Evolutionary conservation across 176 grass and related monocot genomes (phyloP).

Genomic region (Carex scoparia): DNA sequence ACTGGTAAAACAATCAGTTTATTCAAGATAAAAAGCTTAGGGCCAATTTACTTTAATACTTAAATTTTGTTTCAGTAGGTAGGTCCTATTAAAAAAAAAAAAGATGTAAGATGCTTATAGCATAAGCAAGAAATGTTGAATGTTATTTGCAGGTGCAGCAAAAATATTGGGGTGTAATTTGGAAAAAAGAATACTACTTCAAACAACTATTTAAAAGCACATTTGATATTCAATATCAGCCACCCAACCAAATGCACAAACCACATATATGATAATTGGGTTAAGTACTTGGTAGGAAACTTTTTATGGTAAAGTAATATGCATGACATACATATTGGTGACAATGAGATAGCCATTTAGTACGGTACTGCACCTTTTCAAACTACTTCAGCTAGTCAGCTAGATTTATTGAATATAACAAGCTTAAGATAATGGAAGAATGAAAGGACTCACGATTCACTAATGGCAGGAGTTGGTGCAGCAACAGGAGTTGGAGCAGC

Average conservation of each 20-base stretch:
- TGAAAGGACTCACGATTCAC: conserved; percentile 45
- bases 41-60: neutral
- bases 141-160: neutral
- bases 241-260: neutral
- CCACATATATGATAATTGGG: neutral
- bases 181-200: neutral
- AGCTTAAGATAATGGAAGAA: neutral
- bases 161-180: neutral
- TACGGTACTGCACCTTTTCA: neutral
- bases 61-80: neutral
- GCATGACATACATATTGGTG: neutral
- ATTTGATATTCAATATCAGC: neutral
- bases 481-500: conserved; percentile 8
- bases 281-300: neutral
- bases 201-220: neutral
- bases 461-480: conserved; percentile 39
- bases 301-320: neutral
- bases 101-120: neutral
- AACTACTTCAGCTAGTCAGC: neutral
- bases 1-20: neutral
- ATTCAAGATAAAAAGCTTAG: neutral
- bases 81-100: neutral
- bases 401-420: conserved; percentile 1
- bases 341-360: neutral
- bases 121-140: neutral